A percentile compares a stretch with the other conserved stretches of the same genome.
These are phyloP conservation scores for Pichia sp. DNA, from an alignment of 1,139 yeast species.

Conservation along the genomic window DNA sequence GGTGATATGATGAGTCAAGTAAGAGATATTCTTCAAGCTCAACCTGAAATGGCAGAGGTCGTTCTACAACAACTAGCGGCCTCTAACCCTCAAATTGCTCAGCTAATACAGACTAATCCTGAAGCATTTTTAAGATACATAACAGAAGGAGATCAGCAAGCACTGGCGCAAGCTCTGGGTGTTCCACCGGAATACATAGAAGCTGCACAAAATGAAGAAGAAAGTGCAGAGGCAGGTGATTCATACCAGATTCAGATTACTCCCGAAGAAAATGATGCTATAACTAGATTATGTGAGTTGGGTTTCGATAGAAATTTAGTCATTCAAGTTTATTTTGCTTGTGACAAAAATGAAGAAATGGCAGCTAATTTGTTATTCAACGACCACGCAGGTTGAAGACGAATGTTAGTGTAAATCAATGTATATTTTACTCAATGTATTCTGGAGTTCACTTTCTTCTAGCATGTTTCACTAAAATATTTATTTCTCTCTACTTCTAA, in stretches of 20 bases:
- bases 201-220: constrained; percentile 38
- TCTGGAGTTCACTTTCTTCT: not conserved
- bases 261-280: constrained; percentile 83
- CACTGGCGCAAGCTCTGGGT: constrained; percentile 32
- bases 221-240: constrained; percentile 37
- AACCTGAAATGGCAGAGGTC: constrained; percentile 87
- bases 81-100: constrained; percentile 86
- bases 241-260: constrained; percentile 59
- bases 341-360: constrained; percentile 95
- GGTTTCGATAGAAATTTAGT: constrained; percentile 89
- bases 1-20: constrained; percentile 55
- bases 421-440: constrained; percentile 1
- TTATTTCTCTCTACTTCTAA: constrained; percentile 1
- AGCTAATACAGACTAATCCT: constrained; percentile 75
- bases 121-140: constrained; percentile 77
- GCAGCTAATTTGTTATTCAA: constrained; percentile 88
- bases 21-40: constrained; percentile 74
- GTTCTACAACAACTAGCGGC: constrained; percentile 77
- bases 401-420: not conserved
- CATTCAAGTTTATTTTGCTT: constrained; percentile 93
- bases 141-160: constrained; percentile 49
- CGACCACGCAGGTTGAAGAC: constrained; percentile 31
- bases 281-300: constrained; percentile 79
- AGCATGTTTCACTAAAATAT: not conserved
- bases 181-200: constrained; percentile 30